phyloP scores from a whole-genome alignment of 495 filamentous ascomycete species.

The Podospora pseudocomata region DNA sequence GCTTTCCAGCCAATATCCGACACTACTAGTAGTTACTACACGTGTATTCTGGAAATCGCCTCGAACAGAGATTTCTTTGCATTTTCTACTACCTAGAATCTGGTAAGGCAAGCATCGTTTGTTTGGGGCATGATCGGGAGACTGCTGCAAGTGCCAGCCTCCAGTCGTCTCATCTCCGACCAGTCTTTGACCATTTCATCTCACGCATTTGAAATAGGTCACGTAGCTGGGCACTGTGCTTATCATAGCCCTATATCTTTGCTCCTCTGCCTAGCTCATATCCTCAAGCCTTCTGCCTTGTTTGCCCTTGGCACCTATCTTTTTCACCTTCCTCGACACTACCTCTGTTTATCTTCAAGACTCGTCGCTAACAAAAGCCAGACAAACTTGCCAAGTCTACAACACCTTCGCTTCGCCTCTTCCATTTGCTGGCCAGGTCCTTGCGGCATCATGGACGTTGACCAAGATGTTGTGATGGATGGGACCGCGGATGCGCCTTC shows the following conservation, averaged over 20 bases:
- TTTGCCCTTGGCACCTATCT: not conserved
- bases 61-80: not conserved
- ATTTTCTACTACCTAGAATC: not conserved
- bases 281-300: not conserved
- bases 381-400: not conserved
- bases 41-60: not conserved
- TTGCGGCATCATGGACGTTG: conserved; percentile 32
- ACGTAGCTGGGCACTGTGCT: too few species aligned
- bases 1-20: not conserved
- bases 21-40: not conserved
- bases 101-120: not conserved
- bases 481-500: conserved; percentile 36
- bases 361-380: not conserved
- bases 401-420: not conserved
- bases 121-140: not conserved
- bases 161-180: not conserved
- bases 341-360: not conserved
- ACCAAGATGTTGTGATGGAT: conserved; percentile 36
- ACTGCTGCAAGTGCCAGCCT: not conserved
- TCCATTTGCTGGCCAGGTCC: not conserved
- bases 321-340: not conserved
- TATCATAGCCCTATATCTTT: too few species aligned
- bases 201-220: not conserved
- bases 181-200: not conserved
- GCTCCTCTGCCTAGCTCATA: not conserved